These are phyloP conservation scores for Botryobasidium botryosum DNA, from an alignment of 768 basidiomycete genomes.

Conservation along the genomic window DNA sequence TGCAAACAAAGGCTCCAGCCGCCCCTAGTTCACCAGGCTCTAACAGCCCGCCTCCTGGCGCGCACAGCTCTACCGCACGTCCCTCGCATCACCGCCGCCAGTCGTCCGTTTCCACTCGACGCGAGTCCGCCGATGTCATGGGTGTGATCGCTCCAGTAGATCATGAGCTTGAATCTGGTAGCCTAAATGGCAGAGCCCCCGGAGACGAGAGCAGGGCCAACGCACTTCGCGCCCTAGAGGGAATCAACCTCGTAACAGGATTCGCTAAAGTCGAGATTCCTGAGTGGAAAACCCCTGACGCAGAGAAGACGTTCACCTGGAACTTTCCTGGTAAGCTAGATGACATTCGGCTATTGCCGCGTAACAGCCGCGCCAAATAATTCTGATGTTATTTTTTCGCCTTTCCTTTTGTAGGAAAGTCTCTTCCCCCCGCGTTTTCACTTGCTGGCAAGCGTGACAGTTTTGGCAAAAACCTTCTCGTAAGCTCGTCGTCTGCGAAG, in stretches of 20 bases:
- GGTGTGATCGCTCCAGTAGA: slow-evolving; percentile 49
- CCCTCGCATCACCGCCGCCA: slow-evolving; percentile 71
- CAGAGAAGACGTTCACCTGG: slow-evolving; percentile 43
- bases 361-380: no score
- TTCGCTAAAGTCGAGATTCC: slow-evolving; percentile 74
- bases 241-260: slow-evolving; percentile 21
- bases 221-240: slow-evolving; percentile 76
- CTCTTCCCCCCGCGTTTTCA: slow-evolving; percentile 25
- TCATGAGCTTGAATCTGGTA: slow-evolving; percentile 48
- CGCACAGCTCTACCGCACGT: no score
- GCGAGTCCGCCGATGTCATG: slow-evolving; percentile 85
- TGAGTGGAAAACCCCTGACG: slow-evolving; percentile 43
- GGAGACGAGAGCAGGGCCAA: slow-evolving; percentile 67
- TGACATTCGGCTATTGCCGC: no score
- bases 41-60: no score
- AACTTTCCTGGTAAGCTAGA: slow-evolving; percentile 10
- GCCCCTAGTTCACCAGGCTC: no score
- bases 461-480: slow-evolving; percentile 45
- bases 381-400: no score
- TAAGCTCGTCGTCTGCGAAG: slow-evolving; percentile 43
- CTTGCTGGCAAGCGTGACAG: slow-evolving; percentile 60
- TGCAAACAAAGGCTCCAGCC: no score
- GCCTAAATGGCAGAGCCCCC: no score
- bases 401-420: no score
- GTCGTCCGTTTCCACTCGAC: slow-evolving; percentile 77